Evolutionary conservation across 371 early-diverging fungal species (phyloP), one percentile per base, ranked within the genome.

Genomic region (Polyrhizophydium stewartii): DNA sequence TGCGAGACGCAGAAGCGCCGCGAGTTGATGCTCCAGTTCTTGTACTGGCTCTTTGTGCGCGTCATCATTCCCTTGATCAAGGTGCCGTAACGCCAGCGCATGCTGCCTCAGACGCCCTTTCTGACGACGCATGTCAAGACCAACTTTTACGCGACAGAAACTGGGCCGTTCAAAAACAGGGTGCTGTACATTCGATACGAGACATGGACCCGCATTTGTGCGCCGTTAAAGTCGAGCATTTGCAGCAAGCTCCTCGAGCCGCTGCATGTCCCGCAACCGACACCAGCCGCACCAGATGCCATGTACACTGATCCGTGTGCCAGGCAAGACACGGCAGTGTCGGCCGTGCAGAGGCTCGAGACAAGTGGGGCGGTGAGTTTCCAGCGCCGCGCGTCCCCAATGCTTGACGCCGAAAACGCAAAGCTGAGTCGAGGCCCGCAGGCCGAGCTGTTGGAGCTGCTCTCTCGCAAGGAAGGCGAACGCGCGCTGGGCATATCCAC

Each of bases 111-210:
- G 19, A 12, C 40, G 10, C 19, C 12, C 35, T 19, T 53, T 31
- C 6, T 32, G 5, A 35, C 24, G 30, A 53, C 53, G 24, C 53
- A 3, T n/a, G 22, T 13, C 17, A 56, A 89, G 87, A 63, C 77
- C 1, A 68, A 63, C 52, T 93, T 93, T 62, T 90, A 91, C 55
- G 83, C 87, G 7, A 93, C 94, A 1, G 88, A 89, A 24, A 79
- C 77, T 51, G 74, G 86, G 0, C 60, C 68, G 6, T 65, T 78
- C 41, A 78, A 83, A 21, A 77, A 82, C 53, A 68, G 69, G 25
- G 56, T 90, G 10, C 81, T 84, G 61, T 93, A 89, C 65, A 93
- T 87, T 69, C 87, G 92, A 28, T 83, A 85, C 47, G 91, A n/a
- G n/a, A n/a, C n/a, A n/a, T n/a, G n/a, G n/a, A n/a, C n/a, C n/a